Evolutionary conservation across 2,329 filamentous ascomycete species (phyloP).

Genomic region (Fonsecaea erecta): DNA sequence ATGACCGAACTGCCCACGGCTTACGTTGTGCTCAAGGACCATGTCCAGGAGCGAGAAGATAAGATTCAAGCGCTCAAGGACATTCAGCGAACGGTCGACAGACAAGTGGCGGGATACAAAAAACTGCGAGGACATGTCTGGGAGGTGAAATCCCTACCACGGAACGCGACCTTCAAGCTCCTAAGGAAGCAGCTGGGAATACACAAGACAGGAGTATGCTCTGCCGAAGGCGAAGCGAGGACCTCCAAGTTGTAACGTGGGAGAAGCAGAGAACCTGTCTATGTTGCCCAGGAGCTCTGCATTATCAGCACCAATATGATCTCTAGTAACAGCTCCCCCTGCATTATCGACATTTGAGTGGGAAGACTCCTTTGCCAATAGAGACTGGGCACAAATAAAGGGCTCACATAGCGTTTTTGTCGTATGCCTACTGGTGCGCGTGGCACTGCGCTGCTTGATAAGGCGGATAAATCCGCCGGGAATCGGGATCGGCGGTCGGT

Average conservation of each 20-base stretch:
- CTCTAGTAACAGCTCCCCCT: background rate
- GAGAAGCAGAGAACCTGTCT: too few relatives aligned
- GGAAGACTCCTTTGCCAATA: too few relatives aligned
- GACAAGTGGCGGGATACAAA: slow-evolving; percentile 47
- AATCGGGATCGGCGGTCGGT: background rate
- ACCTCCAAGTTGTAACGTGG: slow-evolving; percentile 9
- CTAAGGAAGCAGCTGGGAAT: slow-evolving; percentile 16
- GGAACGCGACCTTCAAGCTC: slow-evolving; percentile 18
- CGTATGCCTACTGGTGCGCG: too few relatives aligned
- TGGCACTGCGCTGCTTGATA: background rate
- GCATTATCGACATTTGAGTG: too few relatives aligned
- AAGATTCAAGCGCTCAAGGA: slow-evolving; percentile 47
- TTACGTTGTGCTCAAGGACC: slow-evolving; percentile 62
- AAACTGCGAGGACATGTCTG: slow-evolving; percentile 17
- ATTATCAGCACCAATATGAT: background rate
- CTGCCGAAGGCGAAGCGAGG: background rate
- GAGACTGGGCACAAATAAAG: too few relatives aligned
- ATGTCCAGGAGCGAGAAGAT: slow-evolving; percentile 52
- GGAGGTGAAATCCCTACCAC: slow-evolving; percentile 14
- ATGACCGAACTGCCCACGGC: slow-evolving; percentile 70
- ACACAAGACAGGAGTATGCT: slow-evolving; percentile 16
- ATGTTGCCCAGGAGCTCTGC: background rate
- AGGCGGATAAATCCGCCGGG: slow-evolving; percentile 14
- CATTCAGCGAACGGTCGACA: slow-evolving; percentile 43
- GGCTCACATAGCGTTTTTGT: too few relatives aligned